These are phyloP conservation scores for Gossypium ekmanianum DNA, from an alignment of 345 rosid species.

Conservation along the genomic window DNA sequence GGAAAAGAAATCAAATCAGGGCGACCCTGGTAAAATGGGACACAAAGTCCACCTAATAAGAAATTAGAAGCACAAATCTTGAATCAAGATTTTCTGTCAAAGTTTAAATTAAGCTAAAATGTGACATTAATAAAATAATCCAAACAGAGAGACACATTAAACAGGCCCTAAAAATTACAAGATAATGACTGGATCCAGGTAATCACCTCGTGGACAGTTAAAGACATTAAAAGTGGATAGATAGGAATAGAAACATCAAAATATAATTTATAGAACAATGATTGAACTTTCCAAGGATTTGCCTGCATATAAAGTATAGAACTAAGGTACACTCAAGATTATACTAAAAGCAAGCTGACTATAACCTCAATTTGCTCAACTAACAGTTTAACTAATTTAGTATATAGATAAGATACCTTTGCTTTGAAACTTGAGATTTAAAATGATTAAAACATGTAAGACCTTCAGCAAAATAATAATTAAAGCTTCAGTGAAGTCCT, in stretches of 20 bases:
- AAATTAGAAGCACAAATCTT: background rate
- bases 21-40: background rate
- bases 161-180: conserved; percentile 4
- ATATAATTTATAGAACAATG: conserved; percentile 25
- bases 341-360: background rate
- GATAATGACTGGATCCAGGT: conserved; percentile 20
- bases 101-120: background rate
- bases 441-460: conserved; percentile 21
- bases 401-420: conserved; percentile 24
- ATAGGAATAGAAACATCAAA: conserved; percentile 17
- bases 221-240: background rate
- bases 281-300: conserved; percentile 24
- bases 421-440: conserved; percentile 27
- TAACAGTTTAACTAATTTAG: conserved; percentile 10
- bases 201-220: conserved; percentile 2
- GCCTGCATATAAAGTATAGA: conserved; percentile 6
- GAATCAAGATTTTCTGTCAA: background rate
- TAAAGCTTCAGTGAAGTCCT: conserved; percentile 23
- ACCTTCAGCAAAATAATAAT: conserved; percentile 23
- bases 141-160: background rate
- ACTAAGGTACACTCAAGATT: background rate
- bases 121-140: background rate
- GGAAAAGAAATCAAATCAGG: background rate
- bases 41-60: background rate
- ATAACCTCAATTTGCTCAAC: conserved; percentile 22